These are phyloP conservation scores for Fragosphaeria purpurea DNA, from an alignment of 2,329 filamentous ascomycete genomes.

Conservation along the genomic window DNA sequence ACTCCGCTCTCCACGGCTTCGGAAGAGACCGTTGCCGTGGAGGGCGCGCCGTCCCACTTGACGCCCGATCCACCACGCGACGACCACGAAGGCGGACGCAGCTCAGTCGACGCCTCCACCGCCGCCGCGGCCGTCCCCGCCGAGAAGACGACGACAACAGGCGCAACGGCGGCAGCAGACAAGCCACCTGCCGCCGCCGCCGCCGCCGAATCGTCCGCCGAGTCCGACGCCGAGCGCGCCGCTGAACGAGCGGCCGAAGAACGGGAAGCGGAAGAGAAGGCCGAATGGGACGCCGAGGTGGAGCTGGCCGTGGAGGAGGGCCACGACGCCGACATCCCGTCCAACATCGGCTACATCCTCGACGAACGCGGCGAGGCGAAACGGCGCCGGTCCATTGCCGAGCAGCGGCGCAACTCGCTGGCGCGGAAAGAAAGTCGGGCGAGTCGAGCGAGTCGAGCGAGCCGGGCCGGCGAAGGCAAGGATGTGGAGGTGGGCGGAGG, in stretches of 20 bases:
- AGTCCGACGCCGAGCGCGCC: neutral
- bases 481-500: constrained; percentile 22
- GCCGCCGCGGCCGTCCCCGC: too few relatives aligned
- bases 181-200: too few relatives aligned
- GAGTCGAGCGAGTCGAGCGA: constrained; percentile 7
- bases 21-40: too few relatives aligned
- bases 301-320: constrained; percentile 32
- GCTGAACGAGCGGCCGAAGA: neutral
- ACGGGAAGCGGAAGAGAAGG: neutral
- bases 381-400: constrained; percentile 27
- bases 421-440: constrained; percentile 3
- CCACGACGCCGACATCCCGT: constrained; percentile 40
- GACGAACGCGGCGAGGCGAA: constrained; percentile 28
- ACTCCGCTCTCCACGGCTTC: too few relatives aligned
- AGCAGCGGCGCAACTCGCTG: constrained; percentile 16
- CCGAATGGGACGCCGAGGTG: constrained; percentile 11
- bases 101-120: too few relatives aligned
- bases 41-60: too few relatives aligned
- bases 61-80: too few relatives aligned
- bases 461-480: neutral
- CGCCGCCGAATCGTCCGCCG: too few relatives aligned
- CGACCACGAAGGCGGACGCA: too few relatives aligned
- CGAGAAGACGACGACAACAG: too few relatives aligned
- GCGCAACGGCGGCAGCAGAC: too few relatives aligned
- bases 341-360: constrained; percentile 33